Evolutionary conservation across 2,329 filamentous ascomycete genomes (phyloP), one percentile per base, ranked within the genome.

Genomic region (Ophioceras dolichostomum): DNA sequence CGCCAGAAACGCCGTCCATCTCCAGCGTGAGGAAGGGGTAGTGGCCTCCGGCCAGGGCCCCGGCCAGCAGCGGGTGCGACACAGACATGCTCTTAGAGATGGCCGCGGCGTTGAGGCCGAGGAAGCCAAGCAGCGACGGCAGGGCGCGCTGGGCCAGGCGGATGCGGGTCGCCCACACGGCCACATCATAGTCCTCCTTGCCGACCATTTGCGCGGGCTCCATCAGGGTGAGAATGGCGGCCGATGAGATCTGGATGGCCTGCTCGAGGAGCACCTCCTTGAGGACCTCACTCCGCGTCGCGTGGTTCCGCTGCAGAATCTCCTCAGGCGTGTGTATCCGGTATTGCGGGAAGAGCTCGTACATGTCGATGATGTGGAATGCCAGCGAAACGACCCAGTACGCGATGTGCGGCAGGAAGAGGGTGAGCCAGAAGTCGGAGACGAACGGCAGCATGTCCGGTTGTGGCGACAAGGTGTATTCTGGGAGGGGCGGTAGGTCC

Each of bases 281-380:
- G 44, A 89, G 76, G 4, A 94, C 87, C 51, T 95, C 81, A 62
- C 74, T 84, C 44, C 86, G 76, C 33, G 83, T 75, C 37, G 86
- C 89, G 52, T 85, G 85, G 60, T 95, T 95, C 49, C 88, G 76
- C 58, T 85, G 84, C 26, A 79, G 57, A 44, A 96, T 82, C 60
- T 96, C 89, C 37, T 86, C 87, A 12, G 91, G 91, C 0, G 91
- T 96, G 62, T 98, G 91, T 30, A 98, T 70, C 44, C 91, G 82
- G 62, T 96, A 95, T 51, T 93, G 76, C 14, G 88, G 80, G 57
- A 89, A 94, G 27, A 89, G 64, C 57, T 95, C 85, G 61, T 79
- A 79, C 41, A 78, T 67, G 61, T 98, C 91, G 52, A 96, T 78
- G 48, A 79, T 54, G 65, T 96, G 89, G 65, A 94, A 98, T 55